phyloP scores from a whole-genome alignment of 441 rosid species.

The Adansonia madagascariensis region DNA sequence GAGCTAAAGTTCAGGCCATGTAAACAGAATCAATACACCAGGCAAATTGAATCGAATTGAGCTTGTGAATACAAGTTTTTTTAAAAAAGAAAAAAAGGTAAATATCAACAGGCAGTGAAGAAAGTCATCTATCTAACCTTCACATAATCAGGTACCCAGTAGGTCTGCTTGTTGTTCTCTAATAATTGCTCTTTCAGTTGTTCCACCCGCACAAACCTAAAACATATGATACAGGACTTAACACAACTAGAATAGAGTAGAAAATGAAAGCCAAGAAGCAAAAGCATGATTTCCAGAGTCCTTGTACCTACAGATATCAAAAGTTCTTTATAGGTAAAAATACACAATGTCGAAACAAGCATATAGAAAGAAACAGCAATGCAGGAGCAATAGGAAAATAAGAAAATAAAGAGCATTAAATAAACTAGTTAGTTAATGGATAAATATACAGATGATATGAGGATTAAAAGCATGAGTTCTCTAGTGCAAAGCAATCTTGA shows the following conservation, averaged over 20 bases:
- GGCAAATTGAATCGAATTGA: neutral
- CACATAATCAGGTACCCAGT: slow-evolving; percentile 98
- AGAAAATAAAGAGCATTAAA: neutral
- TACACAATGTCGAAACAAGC: slow-evolving; percentile 8
- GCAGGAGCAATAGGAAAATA: neutral
- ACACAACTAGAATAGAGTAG: slow-evolving; percentile 1
- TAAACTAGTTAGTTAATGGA: neutral
- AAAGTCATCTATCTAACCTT: slow-evolving; percentile 67
- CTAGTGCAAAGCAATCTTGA: neutral
- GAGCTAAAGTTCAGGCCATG: neutral
- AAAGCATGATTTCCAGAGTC: slow-evolving; percentile 6
- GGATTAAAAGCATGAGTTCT: slow-evolving; percentile 3
- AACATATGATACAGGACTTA: neutral
- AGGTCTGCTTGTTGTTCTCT: slow-evolving; percentile 85
- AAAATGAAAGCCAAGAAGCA: neutral
- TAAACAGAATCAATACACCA: neutral
- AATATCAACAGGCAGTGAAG: neutral
- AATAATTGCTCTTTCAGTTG: slow-evolving; percentile 74
- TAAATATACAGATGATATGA: neutral
- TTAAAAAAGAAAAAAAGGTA: neutral
- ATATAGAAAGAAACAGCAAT: neutral
- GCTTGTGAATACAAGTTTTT: neutral
- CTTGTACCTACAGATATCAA: slow-evolving; percentile 7
- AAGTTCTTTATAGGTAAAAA: neutral
- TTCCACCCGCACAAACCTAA: slow-evolving; percentile 96